Evolutionary conservation across 495 filamentous ascomycete species (phyloP).

Genomic region (Rhizodiscina lignyota): DNA sequence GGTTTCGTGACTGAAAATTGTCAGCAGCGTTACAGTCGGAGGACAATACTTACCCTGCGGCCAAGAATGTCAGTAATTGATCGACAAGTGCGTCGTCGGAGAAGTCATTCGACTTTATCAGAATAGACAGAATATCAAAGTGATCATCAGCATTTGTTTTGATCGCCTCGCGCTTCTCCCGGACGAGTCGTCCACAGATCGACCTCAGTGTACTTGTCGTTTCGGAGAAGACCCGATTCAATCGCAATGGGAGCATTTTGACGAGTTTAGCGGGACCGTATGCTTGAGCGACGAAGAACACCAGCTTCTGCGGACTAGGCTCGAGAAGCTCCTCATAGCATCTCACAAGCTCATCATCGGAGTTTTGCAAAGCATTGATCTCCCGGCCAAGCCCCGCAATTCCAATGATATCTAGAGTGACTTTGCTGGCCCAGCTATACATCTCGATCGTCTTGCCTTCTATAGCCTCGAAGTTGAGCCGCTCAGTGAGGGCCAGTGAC

Average conservation of each 20-base stretch:
- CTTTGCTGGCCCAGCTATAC: slow-evolving; percentile 15
- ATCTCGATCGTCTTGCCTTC: slow-evolving; percentile 10
- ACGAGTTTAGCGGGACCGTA: slow-evolving; percentile 20
- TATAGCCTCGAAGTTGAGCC: slow-evolving; percentile 10
- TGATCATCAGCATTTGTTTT: slow-evolving; percentile 7
- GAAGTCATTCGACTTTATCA: slow-evolving; percentile 22
- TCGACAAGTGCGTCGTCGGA: slow-evolving; percentile 34
- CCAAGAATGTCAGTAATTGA: slow-evolving; percentile 38
- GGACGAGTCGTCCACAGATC: slow-evolving; percentile 13
- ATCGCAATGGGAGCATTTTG: slow-evolving; percentile 13
- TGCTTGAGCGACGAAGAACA: slow-evolving; percentile 30
- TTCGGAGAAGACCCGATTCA: slow-evolving; percentile 9
- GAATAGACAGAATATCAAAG: slow-evolving; percentile 18
- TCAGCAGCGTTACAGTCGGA: not conserved
- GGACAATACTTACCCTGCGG: slow-evolving; percentile 23
- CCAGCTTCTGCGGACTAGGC: slow-evolving; percentile 29
- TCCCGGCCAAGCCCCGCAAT: slow-evolving; percentile 17
- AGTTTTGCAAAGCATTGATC: slow-evolving; percentile 14
- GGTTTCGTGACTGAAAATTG: slow-evolving; percentile 30
- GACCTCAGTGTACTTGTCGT: slow-evolving; percentile 9
- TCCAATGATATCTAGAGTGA: slow-evolving; percentile 21
- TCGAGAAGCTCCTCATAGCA: slow-evolving; percentile 27
- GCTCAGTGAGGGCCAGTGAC: slow-evolving; percentile 22
- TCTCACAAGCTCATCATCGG: slow-evolving; percentile 15
- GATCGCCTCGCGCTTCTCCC: slow-evolving; percentile 21